phyloP scores from a whole-genome alignment of 2,329 filamentous ascomycete genomes.

The Phialocephala sp. region DNA sequence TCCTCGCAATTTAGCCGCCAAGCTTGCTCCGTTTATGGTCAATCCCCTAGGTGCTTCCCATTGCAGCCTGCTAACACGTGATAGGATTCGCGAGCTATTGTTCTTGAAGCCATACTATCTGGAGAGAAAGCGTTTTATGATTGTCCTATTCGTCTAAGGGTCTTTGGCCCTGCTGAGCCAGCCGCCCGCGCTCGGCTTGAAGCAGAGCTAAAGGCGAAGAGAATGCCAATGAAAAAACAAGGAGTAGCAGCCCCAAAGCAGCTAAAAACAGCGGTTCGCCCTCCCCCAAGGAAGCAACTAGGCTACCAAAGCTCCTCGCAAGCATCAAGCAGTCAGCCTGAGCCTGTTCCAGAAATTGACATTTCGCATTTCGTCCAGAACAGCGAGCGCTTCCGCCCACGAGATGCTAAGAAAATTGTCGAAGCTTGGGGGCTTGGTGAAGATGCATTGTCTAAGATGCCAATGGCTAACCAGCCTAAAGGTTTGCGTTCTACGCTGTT shows the following conservation, averaged over 20 bases:
- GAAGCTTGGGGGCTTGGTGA: conserved; percentile 60
- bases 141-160: conserved; percentile 71
- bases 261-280: conserved; percentile 43
- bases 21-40: conserved; percentile 75
- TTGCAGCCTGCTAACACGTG: conserved; percentile 26
- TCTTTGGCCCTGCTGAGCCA: conserved; percentile 71
- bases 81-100: conserved; percentile 61
- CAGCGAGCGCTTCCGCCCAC: conserved; percentile 69
- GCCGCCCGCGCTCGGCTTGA: conserved; percentile 60
- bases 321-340: conserved; percentile 24
- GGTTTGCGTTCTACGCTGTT: conserved; percentile 70
- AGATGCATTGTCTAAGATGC: conserved; percentile 71
- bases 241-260: conserved; percentile 49
- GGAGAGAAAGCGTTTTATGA: conserved; percentile 72
- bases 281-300: conserved; percentile 46
- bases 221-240: conserved; percentile 54
- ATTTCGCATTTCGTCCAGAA: conserved; percentile 64
- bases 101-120: conserved; percentile 72
- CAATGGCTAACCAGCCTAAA: conserved; percentile 71
- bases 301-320: conserved; percentile 35
- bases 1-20: conserved; percentile 68
- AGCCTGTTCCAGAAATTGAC: conserved; percentile 30
- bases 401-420: conserved; percentile 74
- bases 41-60: conserved; percentile 35
- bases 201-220: conserved; percentile 65